Percentiles rank a stretch among this genome's conserved stretches.
These are phyloP conservation scores for Aspergillus leporis DNA, from an alignment of 495 filamentous ascomycete species.

Conservation along the genomic window DNA sequence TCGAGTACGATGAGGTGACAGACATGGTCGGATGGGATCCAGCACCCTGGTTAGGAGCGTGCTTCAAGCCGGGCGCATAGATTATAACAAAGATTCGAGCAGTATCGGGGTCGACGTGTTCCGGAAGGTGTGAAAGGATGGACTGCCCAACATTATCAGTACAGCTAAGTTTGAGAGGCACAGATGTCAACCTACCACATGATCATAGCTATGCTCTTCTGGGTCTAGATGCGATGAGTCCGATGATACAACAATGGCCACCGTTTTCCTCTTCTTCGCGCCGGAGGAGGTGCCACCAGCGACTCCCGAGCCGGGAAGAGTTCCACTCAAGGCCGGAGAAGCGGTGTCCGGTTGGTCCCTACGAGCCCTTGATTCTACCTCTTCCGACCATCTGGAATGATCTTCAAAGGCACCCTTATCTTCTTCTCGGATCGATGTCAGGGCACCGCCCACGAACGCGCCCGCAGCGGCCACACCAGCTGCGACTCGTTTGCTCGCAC, in stretches of 20 bases:
- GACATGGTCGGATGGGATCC: slow-evolving; percentile 55
- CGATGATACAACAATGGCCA: slow-evolving; percentile 83
- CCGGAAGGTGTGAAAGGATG: slow-evolving; percentile 83
- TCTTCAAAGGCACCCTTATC: slow-evolving; percentile 78
- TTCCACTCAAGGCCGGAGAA: slow-evolving; percentile 33
- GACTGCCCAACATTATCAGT: slow-evolving; percentile 57
- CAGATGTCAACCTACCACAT: slow-evolving; percentile 64
- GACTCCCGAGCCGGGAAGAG: slow-evolving; percentile 24
- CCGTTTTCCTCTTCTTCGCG: slow-evolving; percentile 60
- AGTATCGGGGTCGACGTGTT: slow-evolving; percentile 64
- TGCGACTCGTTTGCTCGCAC: slow-evolving; percentile 70
- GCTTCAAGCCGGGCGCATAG: slow-evolving; percentile 78
- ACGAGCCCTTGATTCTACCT: slow-evolving; percentile 57
- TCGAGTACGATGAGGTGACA: slow-evolving; percentile 82
- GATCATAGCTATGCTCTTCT: slow-evolving; percentile 65
- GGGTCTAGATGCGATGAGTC: slow-evolving; percentile 59
- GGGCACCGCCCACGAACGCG: slow-evolving; percentile 70
- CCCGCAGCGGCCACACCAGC: slow-evolving; percentile 85
- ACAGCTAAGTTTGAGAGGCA: not conserved
- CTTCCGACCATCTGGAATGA: slow-evolving; percentile 82
- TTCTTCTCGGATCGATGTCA: slow-evolving; percentile 83
- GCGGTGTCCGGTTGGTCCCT: slow-evolving; percentile 27
- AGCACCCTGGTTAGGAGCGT: slow-evolving; percentile 45
- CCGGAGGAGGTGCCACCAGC: slow-evolving; percentile 20
- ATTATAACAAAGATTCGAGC: slow-evolving; percentile 83